Conservation (phyloP, 768 basidiomycete species). For the Tulasnella sp. region DNA sequence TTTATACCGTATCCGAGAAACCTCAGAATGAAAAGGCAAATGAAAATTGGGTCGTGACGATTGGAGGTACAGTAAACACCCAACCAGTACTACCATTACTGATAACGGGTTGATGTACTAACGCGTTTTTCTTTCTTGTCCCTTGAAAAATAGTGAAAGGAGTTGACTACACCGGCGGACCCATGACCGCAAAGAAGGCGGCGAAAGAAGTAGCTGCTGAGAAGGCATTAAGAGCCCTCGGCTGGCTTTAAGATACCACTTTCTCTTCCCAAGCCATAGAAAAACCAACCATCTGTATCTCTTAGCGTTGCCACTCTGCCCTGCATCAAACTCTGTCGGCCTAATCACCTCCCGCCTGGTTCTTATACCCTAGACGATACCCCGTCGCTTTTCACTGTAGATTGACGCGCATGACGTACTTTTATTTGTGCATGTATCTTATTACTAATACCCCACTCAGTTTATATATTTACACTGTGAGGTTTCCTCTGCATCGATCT, state of each 20-base stretch:
- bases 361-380: not conserved
- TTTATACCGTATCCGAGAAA: not conserved
- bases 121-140: not conserved
- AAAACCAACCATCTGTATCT: not conserved
- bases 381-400: not conserved
- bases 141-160: not conserved
- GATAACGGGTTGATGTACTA: not conserved
- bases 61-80: not conserved
- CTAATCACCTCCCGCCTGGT: not conserved
- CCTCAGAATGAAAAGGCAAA: not conserved
- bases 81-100: too few species aligned
- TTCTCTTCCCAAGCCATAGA: too few species aligned
- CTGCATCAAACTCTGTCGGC: not conserved
- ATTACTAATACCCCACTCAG: not conserved
- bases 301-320: not conserved
- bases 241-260: too few species aligned
- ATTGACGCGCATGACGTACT: not conserved
- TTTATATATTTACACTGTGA: not conserved
- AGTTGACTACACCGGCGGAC: not conserved
- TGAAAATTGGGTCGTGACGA: not conserved
- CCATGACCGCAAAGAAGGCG: not conserved
- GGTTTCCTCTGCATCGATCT: not conserved
- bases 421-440: not conserved
- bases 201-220: not conserved
- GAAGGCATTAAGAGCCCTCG: not conserved